Conservation (phyloP, 768 basidiomycete species). For the Cytidiella melzeri region DNA sequence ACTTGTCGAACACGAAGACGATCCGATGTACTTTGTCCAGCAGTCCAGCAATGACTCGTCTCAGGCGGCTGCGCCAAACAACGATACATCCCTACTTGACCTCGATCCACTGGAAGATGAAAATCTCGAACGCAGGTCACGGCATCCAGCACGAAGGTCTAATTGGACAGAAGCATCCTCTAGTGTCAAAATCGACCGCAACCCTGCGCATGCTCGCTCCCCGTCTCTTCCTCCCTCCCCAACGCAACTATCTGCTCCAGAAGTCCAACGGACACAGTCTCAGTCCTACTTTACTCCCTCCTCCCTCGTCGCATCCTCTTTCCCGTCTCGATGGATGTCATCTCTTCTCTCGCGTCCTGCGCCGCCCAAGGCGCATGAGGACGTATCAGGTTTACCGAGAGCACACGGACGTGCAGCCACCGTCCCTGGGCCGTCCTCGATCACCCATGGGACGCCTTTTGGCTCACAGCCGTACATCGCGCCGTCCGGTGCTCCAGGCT, state of each 20-base stretch:
- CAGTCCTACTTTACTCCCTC: constrained; percentile 39
- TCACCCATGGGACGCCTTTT: constrained; percentile 48
- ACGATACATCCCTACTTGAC: not conserved
- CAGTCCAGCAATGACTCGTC: not conserved
- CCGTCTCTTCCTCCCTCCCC: constrained; percentile 28
- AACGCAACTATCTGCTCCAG: constrained; percentile 27
- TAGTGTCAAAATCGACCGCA: constrained; percentile 4
- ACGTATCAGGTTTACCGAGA: constrained; percentile 3
- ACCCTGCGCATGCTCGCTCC: constrained; percentile 13
- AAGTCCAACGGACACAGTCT: constrained; percentile 30
- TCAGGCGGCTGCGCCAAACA: not conserved
- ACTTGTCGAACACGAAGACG: constrained; percentile 58
- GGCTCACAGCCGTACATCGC: constrained; percentile 37
- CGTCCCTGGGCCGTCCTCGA: constrained; percentile 6
- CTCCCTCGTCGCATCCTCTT: constrained; percentile 17
- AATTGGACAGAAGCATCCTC: constrained; percentile 22
- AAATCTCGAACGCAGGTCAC: constrained; percentile 10
- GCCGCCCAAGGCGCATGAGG: constrained; percentile 6
- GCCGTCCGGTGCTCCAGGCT: constrained; percentile 71
- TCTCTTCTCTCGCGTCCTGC: constrained; percentile 32
- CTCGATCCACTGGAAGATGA: not conserved
- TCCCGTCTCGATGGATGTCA: constrained; percentile 48
- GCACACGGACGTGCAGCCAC: constrained; percentile 5
- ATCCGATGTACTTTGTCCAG: constrained; percentile 51
- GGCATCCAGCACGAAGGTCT: constrained; percentile 8